Evolutionary conservation across 257 asterid species (phyloP).

Genomic region (Capsicum rhomboideum): DNA sequence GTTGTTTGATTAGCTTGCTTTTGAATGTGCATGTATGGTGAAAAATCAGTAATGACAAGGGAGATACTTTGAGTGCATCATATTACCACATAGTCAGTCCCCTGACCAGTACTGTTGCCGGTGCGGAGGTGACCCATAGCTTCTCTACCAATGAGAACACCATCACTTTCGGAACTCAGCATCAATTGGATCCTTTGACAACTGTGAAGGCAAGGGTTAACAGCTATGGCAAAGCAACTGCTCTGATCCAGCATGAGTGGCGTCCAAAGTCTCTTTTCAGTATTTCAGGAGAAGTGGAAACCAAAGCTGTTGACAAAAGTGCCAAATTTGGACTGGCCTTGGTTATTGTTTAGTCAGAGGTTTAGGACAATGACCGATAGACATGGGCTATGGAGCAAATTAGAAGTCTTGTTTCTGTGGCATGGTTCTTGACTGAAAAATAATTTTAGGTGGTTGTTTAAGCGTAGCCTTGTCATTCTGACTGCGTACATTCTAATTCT

Average conservation of each 20-base stretch:
- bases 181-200: conserved; percentile 2
- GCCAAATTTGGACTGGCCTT: conserved; percentile 4
- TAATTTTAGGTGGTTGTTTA: background rate
- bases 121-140: background rate
- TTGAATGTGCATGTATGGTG: background rate
- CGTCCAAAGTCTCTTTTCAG: background rate
- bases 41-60: background rate
- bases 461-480: background rate
- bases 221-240: background rate
- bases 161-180: background rate
- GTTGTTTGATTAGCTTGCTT: background rate
- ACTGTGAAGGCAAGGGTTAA: conserved; percentile 4
- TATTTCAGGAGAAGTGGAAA: conserved; percentile 3
- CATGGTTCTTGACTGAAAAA: background rate
- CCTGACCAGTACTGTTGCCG: background rate
- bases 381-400: background rate
- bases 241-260: conserved; percentile 1
- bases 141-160: background rate
- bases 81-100: background rate
- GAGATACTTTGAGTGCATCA: background rate
- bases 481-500: background rate
- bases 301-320: background rate
- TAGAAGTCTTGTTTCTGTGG: background rate
- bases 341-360: background rate
- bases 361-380: background rate